These are phyloP conservation scores for Clavulina sp. DNA, from an alignment of 768 basidiomycete species.

Conservation along the genomic window DNA sequence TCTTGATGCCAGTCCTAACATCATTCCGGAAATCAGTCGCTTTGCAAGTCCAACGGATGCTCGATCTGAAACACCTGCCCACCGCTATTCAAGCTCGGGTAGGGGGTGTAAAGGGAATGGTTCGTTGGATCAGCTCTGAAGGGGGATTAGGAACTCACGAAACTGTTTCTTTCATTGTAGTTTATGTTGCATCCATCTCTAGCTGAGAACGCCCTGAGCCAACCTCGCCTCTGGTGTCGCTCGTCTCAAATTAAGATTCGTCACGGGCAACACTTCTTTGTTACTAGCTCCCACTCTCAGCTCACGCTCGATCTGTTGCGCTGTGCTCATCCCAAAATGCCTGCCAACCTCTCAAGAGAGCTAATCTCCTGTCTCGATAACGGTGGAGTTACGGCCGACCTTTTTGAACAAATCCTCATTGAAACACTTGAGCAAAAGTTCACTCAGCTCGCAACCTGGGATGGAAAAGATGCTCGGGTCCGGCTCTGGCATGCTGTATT, in stretches of 20 bases:
- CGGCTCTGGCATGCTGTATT: conserved; percentile 36
- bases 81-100: conserved; percentile 36
- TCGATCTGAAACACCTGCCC: conserved; percentile 25
- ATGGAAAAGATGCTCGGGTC: conserved; percentile 27
- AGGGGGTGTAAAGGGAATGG: conserved; percentile 24
- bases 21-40: conserved; percentile 18
- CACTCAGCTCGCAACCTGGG: conserved; percentile 41
- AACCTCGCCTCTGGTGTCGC: conserved; percentile 9
- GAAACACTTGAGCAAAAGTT: conserved; percentile 33
- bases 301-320: conserved; percentile 8
- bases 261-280: background rate
- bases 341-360: conserved; percentile 29
- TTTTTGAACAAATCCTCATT: conserved; percentile 34
- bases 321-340: conserved; percentile 1
- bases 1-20: too few species aligned
- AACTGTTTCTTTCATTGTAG: background rate
- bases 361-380: conserved; percentile 41
- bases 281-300: background rate
- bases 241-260: conserved; percentile 10
- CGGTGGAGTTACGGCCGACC: conserved; percentile 34
- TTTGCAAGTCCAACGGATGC: conserved; percentile 19
- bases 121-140: background rate
- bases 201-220: background rate
- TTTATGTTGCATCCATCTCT: conserved; percentile 7
- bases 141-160: too few species aligned